Evolutionary conservation across 2,329 filamentous ascomycete species (phyloP), one percentile per base, ranked within the genome.

Genomic region (Calonectria henricotiae): DNA sequence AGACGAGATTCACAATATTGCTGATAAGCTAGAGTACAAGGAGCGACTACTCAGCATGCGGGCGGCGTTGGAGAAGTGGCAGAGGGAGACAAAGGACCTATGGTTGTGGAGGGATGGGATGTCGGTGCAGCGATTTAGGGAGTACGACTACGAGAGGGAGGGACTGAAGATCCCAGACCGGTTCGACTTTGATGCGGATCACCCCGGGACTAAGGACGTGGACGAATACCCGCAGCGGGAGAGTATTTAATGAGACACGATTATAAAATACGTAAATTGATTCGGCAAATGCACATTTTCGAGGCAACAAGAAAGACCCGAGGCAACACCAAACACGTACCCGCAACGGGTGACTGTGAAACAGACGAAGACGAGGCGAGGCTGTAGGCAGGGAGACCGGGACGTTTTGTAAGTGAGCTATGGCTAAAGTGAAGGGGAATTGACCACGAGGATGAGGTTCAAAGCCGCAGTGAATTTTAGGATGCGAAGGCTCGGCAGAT

Each of bases 1-100:
- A 0, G 72, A 81, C 9, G 86, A 88, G 74, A 78, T 88, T 3
- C 68, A 79, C 2, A 87, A 87, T 71, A 77, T 88, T 9, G 74
- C 71, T 8, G 71, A 55, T 20, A 62, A 65, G 30, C 62, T 76
- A 0, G 74, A 78, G 32, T 77, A 85, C 55, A 46, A 71, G 25
- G 71, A 74, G 6, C 69, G 80, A 1, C 70, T 87, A 35, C 43
- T 75, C 7, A 73, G 79, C 25, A 77, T 85, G 76, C 78, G 77
- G 15, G 37, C 61, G 23, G 71, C 65, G 62, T 62, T 80, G 39
- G 79, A 80, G 65, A 70, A 70, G 61, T 82, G 79, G 78, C 76
- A 81, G 72, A 69, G 67, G 17, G 68, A 73, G 30, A 79, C 73
- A 9, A 71, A 76, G 30, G 79, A 80, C 43, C 73, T 76, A 15